phyloP scores from a whole-genome alignment of 495 filamentous ascomycete species.

The Podospora conica region DNA sequence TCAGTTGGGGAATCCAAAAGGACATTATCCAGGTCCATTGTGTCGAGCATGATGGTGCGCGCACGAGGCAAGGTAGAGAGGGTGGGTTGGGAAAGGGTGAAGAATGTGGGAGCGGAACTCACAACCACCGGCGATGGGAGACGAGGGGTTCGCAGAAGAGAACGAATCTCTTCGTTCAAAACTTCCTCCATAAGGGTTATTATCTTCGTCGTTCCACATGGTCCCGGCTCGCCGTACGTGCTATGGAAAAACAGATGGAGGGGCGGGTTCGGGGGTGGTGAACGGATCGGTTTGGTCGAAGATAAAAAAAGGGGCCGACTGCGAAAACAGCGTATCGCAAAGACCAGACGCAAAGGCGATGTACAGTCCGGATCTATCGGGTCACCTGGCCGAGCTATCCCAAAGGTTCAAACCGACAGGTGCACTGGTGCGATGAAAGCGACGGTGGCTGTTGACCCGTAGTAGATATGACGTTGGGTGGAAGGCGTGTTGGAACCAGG shows the following conservation, averaged over 20 bases:
- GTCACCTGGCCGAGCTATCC: no score
- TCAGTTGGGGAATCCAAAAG: constrained; percentile 6
- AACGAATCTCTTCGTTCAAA: constrained; percentile 78
- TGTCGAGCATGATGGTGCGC: constrained; percentile 28
- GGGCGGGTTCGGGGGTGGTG: not conserved
- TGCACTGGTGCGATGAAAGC: not conserved
- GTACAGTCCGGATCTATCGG: no score
- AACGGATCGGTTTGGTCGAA: not conserved
- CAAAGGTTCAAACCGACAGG: not conserved
- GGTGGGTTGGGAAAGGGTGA: not conserved
- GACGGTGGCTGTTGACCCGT: not conserved
- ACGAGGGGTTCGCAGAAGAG: constrained; percentile 59
- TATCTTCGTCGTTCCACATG: constrained; percentile 86
- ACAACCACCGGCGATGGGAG: constrained; percentile 50
- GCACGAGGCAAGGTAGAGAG: not conserved
- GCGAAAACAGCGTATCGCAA: not conserved
- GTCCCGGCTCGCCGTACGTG: constrained; percentile 12
- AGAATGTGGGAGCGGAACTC: constrained; percentile 20
- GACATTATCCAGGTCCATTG: constrained; percentile 26
- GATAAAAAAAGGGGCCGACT: not conserved
- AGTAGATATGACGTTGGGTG: not conserved
- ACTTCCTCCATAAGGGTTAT: constrained; percentile 83
- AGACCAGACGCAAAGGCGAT: no score
- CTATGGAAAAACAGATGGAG: not conserved
- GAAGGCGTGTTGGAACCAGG: not conserved